Conservation (phyloP, 768 basidiomycete species). For the Panaeolus papilionaceus region DNA sequence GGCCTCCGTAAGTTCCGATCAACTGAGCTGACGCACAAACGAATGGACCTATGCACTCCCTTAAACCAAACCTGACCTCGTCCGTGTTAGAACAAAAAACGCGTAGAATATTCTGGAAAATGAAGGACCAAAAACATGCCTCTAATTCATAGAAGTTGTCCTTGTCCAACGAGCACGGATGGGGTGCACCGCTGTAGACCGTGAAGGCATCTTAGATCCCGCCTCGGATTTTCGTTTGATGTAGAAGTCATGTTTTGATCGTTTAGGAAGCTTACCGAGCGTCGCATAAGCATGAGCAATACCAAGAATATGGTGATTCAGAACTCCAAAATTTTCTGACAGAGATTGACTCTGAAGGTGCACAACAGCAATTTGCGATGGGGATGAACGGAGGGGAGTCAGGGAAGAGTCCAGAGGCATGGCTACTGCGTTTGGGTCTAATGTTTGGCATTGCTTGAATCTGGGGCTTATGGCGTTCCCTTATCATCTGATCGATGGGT, state of each 20-base stretch:
- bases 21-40: slow-evolving; percentile 18
- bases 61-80: neutral
- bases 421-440: neutral
- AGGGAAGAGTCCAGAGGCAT: neutral
- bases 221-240: slow-evolving; percentile 9
- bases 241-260: neutral
- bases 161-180: slow-evolving; percentile 19
- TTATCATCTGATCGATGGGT: neutral
- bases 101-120: neutral
- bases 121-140: neutral
- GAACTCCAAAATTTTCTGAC: neutral
- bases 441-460: neutral
- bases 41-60: neutral
- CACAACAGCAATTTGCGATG: neutral
- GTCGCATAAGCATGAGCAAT: neutral
- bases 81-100: neutral
- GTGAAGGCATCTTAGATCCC: neutral
- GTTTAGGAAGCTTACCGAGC: neutral
- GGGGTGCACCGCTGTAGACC: slow-evolving; percentile 14
- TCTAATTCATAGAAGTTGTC: neutral
- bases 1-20: slow-evolving; percentile 14
- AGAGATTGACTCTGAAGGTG: neutral
- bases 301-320: neutral
- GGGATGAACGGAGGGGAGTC: neutral
- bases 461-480: neutral